Percentiles rank a stretch among this genome's conserved stretches.
Conservation (phyloP, 1,284 basidiomycete genomes). For the Hypsizygus ulmarius region DNA sequence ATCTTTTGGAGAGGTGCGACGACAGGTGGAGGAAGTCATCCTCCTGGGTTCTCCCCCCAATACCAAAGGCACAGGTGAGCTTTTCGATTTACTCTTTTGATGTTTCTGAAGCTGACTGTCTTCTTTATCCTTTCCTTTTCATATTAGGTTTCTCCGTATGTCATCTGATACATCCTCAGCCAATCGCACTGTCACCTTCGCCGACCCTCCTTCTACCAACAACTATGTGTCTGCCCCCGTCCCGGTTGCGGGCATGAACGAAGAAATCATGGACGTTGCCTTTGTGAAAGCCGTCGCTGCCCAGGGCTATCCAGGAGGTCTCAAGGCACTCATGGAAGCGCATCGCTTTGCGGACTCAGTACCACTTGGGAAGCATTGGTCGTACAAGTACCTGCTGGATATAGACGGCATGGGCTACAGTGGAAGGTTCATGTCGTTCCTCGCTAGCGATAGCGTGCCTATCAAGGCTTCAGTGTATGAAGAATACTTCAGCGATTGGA, state of each 20-base stretch:
- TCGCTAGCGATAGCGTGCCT: constrained; percentile 86
- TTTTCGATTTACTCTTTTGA: not conserved
- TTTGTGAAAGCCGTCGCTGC: constrained; percentile 78
- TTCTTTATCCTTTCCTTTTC: not conserved
- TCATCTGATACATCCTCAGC: constrained; percentile 56
- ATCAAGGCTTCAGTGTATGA: constrained; percentile 88
- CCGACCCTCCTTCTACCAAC: constrained; percentile 63
- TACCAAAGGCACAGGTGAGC: constrained; percentile 85
- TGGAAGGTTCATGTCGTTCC: constrained; percentile 81
- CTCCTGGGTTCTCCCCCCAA: constrained; percentile 76
- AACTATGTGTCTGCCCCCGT: constrained; percentile 62
- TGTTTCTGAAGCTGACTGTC: not conserved
- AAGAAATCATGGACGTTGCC: constrained; percentile 84
- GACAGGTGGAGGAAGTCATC: constrained; percentile 87
- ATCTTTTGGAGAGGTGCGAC: constrained; percentile 90
- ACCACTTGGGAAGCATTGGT: constrained; percentile 84
- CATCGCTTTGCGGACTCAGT: constrained; percentile 80
- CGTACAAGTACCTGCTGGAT: constrained; percentile 90
- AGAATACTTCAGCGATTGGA: constrained; percentile 87
- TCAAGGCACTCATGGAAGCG: constrained; percentile 60
- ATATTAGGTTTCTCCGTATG: constrained; percentile 72
- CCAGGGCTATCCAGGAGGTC: constrained; percentile 77
- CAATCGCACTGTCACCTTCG: constrained; percentile 74
- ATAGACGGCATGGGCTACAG: constrained; percentile 96
- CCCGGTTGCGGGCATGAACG: constrained; percentile 65